Evolutionary conservation across 2,329 filamentous ascomycete genomes (phyloP).

Genomic region (Diplodia corticola): DNA sequence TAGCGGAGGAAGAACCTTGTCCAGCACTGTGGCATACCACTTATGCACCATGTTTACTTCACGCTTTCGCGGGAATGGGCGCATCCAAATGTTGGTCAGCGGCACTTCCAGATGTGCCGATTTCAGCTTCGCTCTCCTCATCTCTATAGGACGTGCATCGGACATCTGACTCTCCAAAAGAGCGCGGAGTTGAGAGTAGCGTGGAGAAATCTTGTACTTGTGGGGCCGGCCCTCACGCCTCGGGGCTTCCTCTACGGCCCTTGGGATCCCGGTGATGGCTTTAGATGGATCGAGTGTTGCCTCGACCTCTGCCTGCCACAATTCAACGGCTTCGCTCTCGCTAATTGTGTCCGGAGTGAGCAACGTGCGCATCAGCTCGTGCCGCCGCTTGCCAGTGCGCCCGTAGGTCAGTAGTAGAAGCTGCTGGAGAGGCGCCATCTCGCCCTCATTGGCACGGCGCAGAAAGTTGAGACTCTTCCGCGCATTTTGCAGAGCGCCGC

Average conservation of each 20-base stretch:
- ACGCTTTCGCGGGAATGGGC: conserved; percentile 48
- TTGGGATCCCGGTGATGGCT: neutral
- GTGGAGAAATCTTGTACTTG: conserved; percentile 30
- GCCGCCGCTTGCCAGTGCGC: conserved; percentile 54
- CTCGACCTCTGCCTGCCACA: conserved; percentile 1
- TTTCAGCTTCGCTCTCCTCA: conserved; percentile 33
- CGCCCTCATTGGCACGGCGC: conserved; percentile 58
- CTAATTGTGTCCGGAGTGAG: conserved; percentile 4
- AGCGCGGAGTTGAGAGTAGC: conserved; percentile 35
- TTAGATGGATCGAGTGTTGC: neutral
- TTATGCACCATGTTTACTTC: conserved; percentile 45
- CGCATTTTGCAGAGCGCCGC: conserved; percentile 22
- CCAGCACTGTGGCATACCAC: conserved; percentile 48
- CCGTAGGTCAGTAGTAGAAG: conserved; percentile 59
- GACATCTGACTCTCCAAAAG: conserved; percentile 31
- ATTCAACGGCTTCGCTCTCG: neutral
- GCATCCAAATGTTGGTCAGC: conserved; percentile 48
- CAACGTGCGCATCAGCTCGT: conserved; percentile 44
- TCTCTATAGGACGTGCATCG: conserved; percentile 4
- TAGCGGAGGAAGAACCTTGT: conserved; percentile 47
- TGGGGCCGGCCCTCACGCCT: conserved; percentile 1
- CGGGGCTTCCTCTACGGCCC: neutral
- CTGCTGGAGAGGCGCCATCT: conserved; percentile 51
- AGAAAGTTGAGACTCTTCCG: conserved; percentile 46
- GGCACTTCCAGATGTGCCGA: conserved; percentile 37